Evolutionary conservation across 148 eudicot species (phyloP).

Genomic region (Nyssa sinensis): DNA sequence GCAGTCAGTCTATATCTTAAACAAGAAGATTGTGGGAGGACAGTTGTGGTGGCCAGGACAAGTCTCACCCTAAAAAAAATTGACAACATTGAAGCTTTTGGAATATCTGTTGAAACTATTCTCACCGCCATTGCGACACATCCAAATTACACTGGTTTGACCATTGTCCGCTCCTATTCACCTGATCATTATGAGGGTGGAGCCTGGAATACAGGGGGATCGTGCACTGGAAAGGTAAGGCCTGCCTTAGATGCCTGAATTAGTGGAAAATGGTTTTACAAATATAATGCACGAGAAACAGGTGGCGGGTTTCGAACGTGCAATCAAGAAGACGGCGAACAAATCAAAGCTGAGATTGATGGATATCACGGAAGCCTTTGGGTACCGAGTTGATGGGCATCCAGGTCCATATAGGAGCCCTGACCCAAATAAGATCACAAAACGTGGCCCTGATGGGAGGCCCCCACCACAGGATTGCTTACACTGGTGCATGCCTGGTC

Average conservation of each 20-base stretch:
- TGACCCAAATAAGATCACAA: conserved; percentile 61
- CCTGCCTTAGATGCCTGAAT: conserved; percentile 51
- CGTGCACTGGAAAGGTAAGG: conserved; percentile 80
- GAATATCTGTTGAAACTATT: conserved; percentile 78
- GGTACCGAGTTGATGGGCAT: conserved; percentile 87
- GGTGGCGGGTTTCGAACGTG: conserved; percentile 57
- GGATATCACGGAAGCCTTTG: conserved; percentile 83
- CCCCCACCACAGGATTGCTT: conserved; percentile 89
- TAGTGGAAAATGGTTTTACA: conserved; percentile 72
- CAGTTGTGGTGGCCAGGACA: conserved; percentile 84
- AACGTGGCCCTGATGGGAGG: conserved; percentile 59
- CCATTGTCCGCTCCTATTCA: conserved; percentile 78
- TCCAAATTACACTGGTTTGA: conserved; percentile 65
- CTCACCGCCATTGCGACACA: conserved; percentile 60
- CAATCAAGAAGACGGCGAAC: conserved; percentile 52
- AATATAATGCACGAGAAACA: conserved; percentile 82
- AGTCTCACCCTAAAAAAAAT: conserved; percentile 40
- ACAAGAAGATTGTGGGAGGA: conserved; percentile 84
- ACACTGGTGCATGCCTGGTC: conserved; percentile 94
- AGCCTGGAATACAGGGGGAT: conserved; percentile 94
- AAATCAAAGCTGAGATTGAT: conserved; percentile 57
- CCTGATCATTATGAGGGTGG: conserved; percentile 98
- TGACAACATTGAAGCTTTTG: conserved; percentile 77
- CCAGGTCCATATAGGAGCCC: conserved; percentile 85
- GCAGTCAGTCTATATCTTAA: conserved; percentile 68